Conservation (phyloP, 1,284 basidiomycete species). For the Sporisorium scitamineum region DNA sequence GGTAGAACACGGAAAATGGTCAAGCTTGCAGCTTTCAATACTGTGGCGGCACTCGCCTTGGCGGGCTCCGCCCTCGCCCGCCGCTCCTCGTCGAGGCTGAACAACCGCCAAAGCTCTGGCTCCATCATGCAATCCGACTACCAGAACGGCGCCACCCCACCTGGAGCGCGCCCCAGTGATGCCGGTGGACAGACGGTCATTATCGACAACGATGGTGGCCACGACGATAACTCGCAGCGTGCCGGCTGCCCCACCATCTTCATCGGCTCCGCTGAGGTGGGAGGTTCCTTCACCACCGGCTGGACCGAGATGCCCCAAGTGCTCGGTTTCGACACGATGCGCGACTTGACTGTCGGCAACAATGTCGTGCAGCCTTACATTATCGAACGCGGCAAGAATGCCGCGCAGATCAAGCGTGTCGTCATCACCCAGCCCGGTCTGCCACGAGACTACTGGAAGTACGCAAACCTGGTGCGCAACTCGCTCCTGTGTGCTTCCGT, state of each 20-base stretch:
- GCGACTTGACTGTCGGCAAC: constrained; percentile 47
- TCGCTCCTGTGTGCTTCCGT: constrained; percentile 52
- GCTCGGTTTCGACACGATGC: constrained; percentile 61
- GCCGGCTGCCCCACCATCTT: constrained; percentile 59
- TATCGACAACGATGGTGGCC: constrained; percentile 50
- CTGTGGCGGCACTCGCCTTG: constrained; percentile 28
- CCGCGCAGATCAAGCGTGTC: constrained; percentile 55
- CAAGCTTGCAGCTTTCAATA: constrained; percentile 16
- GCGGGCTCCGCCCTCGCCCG: constrained; percentile 26
- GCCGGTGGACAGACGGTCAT: constrained; percentile 57
- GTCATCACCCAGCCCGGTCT: constrained; percentile 57
- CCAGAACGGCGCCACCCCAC: constrained; percentile 55
- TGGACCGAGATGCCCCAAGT: constrained; percentile 62
- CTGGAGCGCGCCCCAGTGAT: constrained; percentile 51
- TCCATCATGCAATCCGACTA: constrained; percentile 54
- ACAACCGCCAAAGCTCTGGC: constrained; percentile 38
- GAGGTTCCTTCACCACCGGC: constrained; percentile 47
- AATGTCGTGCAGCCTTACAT: constrained; percentile 56
- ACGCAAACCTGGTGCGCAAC: constrained; percentile 61
- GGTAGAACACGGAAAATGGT: constrained; percentile 16
- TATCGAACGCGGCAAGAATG: constrained; percentile 37
- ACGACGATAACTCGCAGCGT: constrained; percentile 59
- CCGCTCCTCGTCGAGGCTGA: constrained; percentile 10
- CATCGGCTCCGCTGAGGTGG: constrained; percentile 59
- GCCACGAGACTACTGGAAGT: constrained; percentile 63